Conservation (phyloP, 2,329 filamentous ascomycete species). For the Hymenoscyphus linearis region DNA sequence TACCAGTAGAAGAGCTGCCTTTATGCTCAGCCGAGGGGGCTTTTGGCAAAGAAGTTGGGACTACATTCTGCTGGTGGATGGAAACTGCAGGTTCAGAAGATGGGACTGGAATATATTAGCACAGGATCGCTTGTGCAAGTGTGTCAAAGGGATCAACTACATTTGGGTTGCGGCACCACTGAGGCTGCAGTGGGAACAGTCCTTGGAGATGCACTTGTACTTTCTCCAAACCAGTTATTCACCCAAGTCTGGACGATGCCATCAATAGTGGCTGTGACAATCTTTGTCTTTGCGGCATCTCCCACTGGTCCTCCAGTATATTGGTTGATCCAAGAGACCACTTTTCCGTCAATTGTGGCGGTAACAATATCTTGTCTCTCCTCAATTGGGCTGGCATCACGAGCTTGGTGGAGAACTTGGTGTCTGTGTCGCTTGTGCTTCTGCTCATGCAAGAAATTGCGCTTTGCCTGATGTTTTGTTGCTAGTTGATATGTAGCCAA, state of each 20-base stretch:
- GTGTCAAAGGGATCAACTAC: background rate
- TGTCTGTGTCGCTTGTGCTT: slow-evolving; percentile 43
- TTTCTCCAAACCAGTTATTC: slow-evolving; percentile 16
- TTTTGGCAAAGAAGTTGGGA: background rate
- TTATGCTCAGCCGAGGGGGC: slow-evolving; percentile 6
- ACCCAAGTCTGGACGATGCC: slow-evolving; percentile 23
- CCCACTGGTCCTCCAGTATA: slow-evolving; percentile 33
- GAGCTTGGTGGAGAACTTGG: slow-evolving; percentile 39
- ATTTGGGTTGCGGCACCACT: background rate
- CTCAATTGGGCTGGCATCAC: slow-evolving; percentile 31
- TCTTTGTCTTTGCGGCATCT: slow-evolving; percentile 14
- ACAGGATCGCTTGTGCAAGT: background rate
- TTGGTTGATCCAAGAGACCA: slow-evolving; percentile 54
- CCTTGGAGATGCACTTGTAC: slow-evolving; percentile 2
- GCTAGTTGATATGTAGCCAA: slow-evolving; percentile 64
- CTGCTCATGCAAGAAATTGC: slow-evolving; percentile 29
- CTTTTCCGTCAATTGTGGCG: slow-evolving; percentile 53
- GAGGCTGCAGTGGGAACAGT: background rate
- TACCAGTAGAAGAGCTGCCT: slow-evolving; percentile 22
- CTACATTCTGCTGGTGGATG: background rate
- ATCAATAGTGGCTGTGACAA: slow-evolving; percentile 25
- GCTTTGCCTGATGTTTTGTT: slow-evolving; percentile 32
- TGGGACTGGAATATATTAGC: background rate
- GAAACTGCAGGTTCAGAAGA: background rate
- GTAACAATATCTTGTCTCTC: slow-evolving; percentile 46